Evolutionary conservation across 768 basidiomycete genomes (phyloP).

Genomic region (Naematelia aurantialba): DNA sequence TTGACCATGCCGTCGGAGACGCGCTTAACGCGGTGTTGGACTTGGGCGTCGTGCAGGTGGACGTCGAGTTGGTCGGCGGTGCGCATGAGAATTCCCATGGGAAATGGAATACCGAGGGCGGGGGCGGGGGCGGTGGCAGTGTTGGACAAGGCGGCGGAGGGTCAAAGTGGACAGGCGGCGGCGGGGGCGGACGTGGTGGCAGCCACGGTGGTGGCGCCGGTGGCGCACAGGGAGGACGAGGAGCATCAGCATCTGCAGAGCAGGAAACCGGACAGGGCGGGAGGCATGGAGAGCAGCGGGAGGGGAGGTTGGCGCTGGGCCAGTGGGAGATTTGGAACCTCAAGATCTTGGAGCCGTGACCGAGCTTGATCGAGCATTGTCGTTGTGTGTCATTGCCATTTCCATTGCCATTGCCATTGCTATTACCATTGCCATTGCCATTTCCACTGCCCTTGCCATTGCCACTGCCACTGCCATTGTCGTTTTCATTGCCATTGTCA

Average conservation of each 20-base stretch:
- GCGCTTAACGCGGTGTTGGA: slow-evolving; percentile 9
- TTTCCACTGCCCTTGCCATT: no score
- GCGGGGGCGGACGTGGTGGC: background rate
- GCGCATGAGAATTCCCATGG: no score
- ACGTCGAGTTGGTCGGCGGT: background rate
- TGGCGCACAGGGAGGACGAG: no score
- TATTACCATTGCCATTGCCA: no score
- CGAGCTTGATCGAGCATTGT: background rate
- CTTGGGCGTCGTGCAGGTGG: slow-evolving; percentile 5
- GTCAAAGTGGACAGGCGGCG: slow-evolving; percentile 21
- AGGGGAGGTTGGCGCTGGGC: slow-evolving; percentile 27
- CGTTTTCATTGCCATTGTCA: no score
- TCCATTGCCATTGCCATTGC: no score
- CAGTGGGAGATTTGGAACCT: slow-evolving; percentile 35
- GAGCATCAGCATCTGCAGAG: no score
- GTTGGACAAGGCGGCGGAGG: no score
- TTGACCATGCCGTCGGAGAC: slow-evolving; percentile 29
- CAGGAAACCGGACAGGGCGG: no score
- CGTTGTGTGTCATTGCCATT: background rate
- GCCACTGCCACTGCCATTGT: no score
- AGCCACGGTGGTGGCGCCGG: background rate
- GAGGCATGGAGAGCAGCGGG: slow-evolving; percentile 12
- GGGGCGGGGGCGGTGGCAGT: slow-evolving; percentile 6
- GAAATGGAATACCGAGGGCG: background rate
- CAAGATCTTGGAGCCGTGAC: slow-evolving; percentile 20